phyloP scores from a whole-genome alignment of 257 asterid species.

The Solanum neorickii region DNA sequence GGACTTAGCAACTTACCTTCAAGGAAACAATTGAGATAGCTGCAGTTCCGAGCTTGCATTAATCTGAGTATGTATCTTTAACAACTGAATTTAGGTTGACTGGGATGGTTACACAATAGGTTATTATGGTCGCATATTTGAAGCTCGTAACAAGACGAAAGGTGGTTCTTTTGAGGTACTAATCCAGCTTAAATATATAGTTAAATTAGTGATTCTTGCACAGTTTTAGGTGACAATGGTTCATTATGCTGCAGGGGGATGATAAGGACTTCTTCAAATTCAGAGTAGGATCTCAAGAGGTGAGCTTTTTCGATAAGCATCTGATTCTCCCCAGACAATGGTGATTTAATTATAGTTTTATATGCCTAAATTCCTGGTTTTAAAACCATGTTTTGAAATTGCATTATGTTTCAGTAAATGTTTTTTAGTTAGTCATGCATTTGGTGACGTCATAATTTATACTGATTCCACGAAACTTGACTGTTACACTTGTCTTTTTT shows the following conservation, averaged over 20 bases:
- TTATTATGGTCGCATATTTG: conserved; percentile 95
- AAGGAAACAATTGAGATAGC: neutral
- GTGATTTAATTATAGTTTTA: neutral
- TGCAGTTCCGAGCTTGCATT: neutral
- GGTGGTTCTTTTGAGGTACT: conserved; percentile 93
- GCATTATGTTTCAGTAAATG: neutral
- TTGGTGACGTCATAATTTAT: neutral
- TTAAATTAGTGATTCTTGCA: neutral
- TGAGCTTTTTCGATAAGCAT: conserved; percentile 9
- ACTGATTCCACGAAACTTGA: neutral
- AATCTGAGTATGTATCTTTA: neutral
- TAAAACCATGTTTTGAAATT: neutral
- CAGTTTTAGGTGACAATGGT: neutral
- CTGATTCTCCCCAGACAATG: neutral
- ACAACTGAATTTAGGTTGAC: conserved; percentile 51
- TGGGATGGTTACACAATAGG: conserved; percentile 99
- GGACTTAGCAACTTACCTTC: neutral
- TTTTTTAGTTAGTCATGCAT: neutral
- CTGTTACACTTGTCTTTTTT: neutral
- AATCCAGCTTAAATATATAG: neutral
- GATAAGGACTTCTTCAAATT: conserved; percentile 90
- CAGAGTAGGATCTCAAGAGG: conserved; percentile 81
- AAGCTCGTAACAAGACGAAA: conserved; percentile 97
- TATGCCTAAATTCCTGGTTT: no score
- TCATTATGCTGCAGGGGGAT: conserved; percentile 53